Evolutionary conservation across 345 rosid species (phyloP), one percentile per base, ranked within the genome.

Genomic region (Populus pruinosa): DNA sequence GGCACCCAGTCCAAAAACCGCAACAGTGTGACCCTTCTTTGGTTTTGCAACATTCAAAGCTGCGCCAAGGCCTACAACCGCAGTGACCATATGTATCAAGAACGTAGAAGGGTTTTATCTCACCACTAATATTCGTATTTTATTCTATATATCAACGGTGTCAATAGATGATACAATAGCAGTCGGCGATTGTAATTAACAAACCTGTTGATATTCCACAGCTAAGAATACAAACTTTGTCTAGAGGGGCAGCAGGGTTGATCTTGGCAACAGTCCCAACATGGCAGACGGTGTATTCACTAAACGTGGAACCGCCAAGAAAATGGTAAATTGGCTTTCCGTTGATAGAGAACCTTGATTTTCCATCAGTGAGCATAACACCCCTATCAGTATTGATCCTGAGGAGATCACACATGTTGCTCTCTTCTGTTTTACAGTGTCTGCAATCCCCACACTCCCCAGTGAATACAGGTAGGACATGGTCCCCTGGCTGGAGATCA

Each of bases 381-480:
- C 84, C 95, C 71, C 97, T 73, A 7, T 91, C 97, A 1, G 93
- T 89, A 47, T 92, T 92, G 84, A 92, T 91, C 75, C 97, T 78
- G 38, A 92, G 92, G 67, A 92, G 95, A 78, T 90, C 92, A 78
- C 97, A 92, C 97, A 92, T 85, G 86, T 92, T 92, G 75, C 95
- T 91, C 50, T 91, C 95, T 77, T 92, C 95, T 0, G 95, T 90
- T 59, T 86, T 85, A 69, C 97, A 92, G 70, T 91, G 97, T 50
- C 39, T 84, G 72, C 97, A 92, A 31, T 88, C 95, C 70, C 80
- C 84, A 85, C 95, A 92, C 71, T 92, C 95, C 27, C 97, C 97
- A 0, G 92, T 92, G 86, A 92, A 92, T 71, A 92, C 83, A 0
- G 97, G 97, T 10, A 91, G 88, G 6, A 90, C 97, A 53, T 92